These are phyloP conservation scores for Carnegiea gigantea DNA, from an alignment of 179 eudicot genomes.

Conservation along the genomic window DNA sequence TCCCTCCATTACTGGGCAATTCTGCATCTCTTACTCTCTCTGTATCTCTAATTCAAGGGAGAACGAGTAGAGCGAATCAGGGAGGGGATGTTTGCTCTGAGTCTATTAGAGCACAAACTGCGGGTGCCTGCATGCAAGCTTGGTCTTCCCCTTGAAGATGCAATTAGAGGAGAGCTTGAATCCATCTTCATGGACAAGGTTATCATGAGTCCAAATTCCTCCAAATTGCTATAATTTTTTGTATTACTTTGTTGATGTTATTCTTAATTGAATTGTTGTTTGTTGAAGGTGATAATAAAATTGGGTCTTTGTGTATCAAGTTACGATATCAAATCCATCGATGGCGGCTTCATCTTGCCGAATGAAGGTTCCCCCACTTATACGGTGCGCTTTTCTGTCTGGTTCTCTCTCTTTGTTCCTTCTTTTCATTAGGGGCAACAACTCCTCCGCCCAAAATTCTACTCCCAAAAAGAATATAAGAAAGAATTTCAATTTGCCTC, in stretches of 20 bases:
- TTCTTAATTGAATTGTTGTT: not conserved
- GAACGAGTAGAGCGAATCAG: too few species aligned
- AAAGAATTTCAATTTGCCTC: too few species aligned
- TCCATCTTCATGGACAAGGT: conserved; percentile 88
- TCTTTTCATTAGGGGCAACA: not conserved
- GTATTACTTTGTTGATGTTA: not conserved
- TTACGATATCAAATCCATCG: conserved; percentile 58
- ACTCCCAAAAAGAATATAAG: not conserved
- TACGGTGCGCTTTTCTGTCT: conserved; percentile 38
- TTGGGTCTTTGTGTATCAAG: conserved; percentile 71
- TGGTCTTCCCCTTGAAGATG: too few species aligned
- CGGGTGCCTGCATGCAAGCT: too few species aligned
- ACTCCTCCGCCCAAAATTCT: too few species aligned
- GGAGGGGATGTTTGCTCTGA: conserved; percentile 33
- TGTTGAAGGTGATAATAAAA: conserved; percentile 58
- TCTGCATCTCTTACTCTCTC: too few species aligned
- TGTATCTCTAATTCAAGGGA: conserved; percentile 36
- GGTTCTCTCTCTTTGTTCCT: conserved; percentile 5
- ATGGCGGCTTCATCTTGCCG: conserved; percentile 67
- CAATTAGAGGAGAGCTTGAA: too few species aligned
- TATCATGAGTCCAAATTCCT: not conserved
- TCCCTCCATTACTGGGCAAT: too few species aligned
- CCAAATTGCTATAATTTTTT: not conserved
- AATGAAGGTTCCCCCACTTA: conserved; percentile 85
- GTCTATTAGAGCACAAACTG: too few species aligned